Conservation (phyloP, 306 rosid species). For the Astragalus glycyphyllos region DNA sequence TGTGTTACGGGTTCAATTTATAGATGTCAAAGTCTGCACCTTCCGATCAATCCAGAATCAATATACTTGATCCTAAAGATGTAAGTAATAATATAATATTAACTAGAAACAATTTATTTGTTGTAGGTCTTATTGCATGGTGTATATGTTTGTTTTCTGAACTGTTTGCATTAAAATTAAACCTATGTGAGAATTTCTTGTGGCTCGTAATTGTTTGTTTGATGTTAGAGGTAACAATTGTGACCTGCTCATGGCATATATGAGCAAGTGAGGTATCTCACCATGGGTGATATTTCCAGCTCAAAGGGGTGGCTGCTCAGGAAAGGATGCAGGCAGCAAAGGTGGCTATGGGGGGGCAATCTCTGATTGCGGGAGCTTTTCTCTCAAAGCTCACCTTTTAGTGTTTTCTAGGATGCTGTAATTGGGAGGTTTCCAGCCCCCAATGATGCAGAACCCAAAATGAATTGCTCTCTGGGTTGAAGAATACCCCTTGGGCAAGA, state of each 20-base stretch:
- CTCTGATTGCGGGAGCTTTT: neutral
- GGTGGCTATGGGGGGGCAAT: neutral
- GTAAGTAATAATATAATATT: conserved; percentile 56
- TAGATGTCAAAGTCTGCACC: conserved; percentile 99
- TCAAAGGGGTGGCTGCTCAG: neutral
- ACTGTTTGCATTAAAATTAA: neutral
- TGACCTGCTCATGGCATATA: conserved; percentile 31
- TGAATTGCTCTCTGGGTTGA: neutral
- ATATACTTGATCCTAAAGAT: conserved; percentile 94
- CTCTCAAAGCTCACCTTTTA: neutral
- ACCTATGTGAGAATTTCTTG: conserved; percentile 10
- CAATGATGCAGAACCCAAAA: neutral
- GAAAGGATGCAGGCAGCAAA: neutral
- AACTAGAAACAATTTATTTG: conserved; percentile 16
- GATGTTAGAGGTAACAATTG: conserved; percentile 21
- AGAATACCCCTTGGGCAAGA: neutral
- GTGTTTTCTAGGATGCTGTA: neutral
- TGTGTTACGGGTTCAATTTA: conserved; percentile 43
- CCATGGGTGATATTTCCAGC: neutral
- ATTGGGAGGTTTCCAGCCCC: neutral
- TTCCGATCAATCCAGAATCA: conserved; percentile 95
- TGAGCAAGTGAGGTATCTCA: conserved; percentile 11
- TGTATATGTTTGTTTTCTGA: conserved; percentile 18
- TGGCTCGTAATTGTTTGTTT: conserved; percentile 7
- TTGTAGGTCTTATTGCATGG: conserved; percentile 10